Evolutionary conservation across 1,284 basidiomycete genomes (phyloP), one percentile per base, ranked within the genome.

Genomic region (Cutaneotrichosporon arboriforme): DNA sequence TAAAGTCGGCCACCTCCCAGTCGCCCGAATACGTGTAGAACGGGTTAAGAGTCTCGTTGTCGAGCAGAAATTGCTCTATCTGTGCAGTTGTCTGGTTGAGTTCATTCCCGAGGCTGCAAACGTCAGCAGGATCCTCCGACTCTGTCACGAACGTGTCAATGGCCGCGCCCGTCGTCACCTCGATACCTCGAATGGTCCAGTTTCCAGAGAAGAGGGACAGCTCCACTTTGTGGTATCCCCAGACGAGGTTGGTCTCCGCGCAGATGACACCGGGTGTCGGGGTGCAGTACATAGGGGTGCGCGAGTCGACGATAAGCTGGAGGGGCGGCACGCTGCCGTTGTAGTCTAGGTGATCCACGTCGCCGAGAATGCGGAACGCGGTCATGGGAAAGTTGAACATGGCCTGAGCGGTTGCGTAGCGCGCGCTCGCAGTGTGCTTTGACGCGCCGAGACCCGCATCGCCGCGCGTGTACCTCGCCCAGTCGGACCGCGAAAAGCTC

Each of bases 211-310:
- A 36, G 17, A 52, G 51, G 20, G 38, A 23, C 8, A 52, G 38
- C 45, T 40, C 33, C n/a, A 46, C 26, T 21, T 46, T 46, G 45
- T 52, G 51, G 38, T 39, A 52, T 8, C 44, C 51, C 51, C 51
- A 52, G 26, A 46, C 18, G 18, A 52, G 44, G 31, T 46, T 50
- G 4, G 34, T 23, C 7, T 31, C 35, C 14, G 20, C n/a, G 21
- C 41, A 43, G 20, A 50, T 23, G 34, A 50, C 34, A 5, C 41
- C 41, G 9, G 34, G 26, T 10, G 34, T 43, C 3, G 49, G 49
- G n/a, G 41, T 44, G n/a, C 31, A 22, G 41, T 50, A 43, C 17
- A 31, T 31, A 13, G 41, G 34, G n/a, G 18, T 44, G 34, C 49
- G 49, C 41, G 49, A 50, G 17, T 50, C 49, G 41, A 50, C 33